A percentile compares a stretch with the other conserved stretches of the same genome.
phyloP scores from a whole-genome alignment of 768 basidiomycete species.

The Lentinula lateritia region DNA sequence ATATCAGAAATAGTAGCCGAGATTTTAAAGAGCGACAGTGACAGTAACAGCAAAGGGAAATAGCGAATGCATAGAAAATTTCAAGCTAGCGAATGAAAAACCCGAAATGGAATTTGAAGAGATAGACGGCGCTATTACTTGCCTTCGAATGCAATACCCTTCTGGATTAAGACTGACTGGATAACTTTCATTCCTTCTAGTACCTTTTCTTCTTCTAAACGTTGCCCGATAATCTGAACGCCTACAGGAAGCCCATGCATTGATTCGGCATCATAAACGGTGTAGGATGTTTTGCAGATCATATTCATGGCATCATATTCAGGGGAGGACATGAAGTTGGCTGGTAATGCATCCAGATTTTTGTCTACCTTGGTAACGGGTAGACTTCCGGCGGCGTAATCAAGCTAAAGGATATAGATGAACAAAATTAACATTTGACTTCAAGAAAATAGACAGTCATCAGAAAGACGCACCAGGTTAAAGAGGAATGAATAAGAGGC shows the following conservation, averaged over 20 bases:
- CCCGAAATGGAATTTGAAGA: background rate
- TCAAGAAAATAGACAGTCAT: background rate
- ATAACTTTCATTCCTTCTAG: slow-evolving; percentile 62
- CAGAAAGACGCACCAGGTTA: slow-evolving; percentile 46
- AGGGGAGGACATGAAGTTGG: slow-evolving; percentile 25
- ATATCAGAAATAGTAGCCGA: no score
- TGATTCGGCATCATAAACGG: slow-evolving; percentile 50
- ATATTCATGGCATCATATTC: slow-evolving; percentile 27
- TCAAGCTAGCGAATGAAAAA: background rate
- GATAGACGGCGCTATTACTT: background rate
- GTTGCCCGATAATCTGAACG: slow-evolving; percentile 56
- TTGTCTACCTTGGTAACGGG: slow-evolving; percentile 52
- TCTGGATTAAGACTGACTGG: slow-evolving; percentile 15
- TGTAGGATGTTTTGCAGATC: slow-evolving; percentile 33
- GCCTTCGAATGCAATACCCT: slow-evolving; percentile 9
- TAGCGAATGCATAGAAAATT: background rate
- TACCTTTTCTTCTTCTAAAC: slow-evolving; percentile 71
- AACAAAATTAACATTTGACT: background rate
- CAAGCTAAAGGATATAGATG: slow-evolving; percentile 31
- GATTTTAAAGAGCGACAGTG: background rate
- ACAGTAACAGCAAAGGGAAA: background rate
- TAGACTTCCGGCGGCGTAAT: slow-evolving; percentile 53
- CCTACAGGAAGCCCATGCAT: slow-evolving; percentile 69
- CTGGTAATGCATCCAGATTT: slow-evolving; percentile 26
- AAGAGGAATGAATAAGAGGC: slow-evolving; percentile 64